Percentiles rank a stretch among this genome's conserved stretches.
Conservation (phyloP, 2,329 filamentous ascomycete species). For the Monilinia vaccinii-corymbosi region DNA sequence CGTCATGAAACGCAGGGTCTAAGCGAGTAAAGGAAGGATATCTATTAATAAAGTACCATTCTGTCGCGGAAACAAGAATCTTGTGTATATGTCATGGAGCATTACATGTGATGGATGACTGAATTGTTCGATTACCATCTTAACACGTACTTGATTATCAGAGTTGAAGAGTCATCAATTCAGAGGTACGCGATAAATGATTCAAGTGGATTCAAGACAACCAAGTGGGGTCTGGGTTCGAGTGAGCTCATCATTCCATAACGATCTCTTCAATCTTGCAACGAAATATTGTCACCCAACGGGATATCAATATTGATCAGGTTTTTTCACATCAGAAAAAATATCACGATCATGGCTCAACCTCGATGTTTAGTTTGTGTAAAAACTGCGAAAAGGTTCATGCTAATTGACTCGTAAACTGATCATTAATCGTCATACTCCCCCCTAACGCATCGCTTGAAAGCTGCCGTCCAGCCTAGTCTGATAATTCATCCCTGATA, state of each 20-base stretch:
- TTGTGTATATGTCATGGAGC: background rate
- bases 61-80: background rate
- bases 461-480: background rate
- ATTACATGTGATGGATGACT: background rate
- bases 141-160: background rate
- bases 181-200: background rate
- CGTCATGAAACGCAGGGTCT: background rate
- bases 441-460: background rate
- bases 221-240: background rate
- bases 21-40: background rate
- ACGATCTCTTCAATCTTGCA: background rate
- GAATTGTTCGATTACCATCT: background rate
- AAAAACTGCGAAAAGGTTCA: background rate
- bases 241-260: background rate
- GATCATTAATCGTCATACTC: background rate
- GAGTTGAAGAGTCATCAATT: too few relatives aligned
- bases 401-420: background rate
- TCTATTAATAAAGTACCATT: background rate
- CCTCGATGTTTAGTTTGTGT: too few relatives aligned
- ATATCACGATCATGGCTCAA: background rate
- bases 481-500: constrained; percentile 7
- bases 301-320: background rate
- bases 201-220: background rate
- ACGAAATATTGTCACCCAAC: background rate
- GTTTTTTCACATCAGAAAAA: background rate